phyloP scores from a whole-genome alignment of 345 rosid species.

The Eucalyptus sp. region DNA sequence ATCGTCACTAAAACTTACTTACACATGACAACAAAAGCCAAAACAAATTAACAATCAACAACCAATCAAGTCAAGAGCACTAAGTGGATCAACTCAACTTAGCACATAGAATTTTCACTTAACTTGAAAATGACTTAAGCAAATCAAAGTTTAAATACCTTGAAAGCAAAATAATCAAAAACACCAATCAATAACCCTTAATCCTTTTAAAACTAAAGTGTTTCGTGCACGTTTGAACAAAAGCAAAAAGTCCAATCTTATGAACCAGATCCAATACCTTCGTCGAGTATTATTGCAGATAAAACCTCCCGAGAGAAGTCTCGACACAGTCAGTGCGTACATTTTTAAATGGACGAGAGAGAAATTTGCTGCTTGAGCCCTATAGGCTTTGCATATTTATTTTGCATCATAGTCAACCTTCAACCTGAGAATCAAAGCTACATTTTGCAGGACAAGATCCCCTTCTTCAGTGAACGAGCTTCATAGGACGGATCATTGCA shows the following conservation, averaged over 20 bases:
- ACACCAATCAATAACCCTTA: too few relatives aligned
- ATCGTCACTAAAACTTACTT: too few relatives aligned
- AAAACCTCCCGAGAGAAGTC: not conserved
- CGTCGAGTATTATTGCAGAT: not conserved
- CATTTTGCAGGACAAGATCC: not conserved
- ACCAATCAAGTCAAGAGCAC: too few relatives aligned
- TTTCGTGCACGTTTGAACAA: not conserved
- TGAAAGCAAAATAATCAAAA: too few relatives aligned
- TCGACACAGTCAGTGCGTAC: not conserved
- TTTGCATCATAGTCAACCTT: not conserved
- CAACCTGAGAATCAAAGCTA: not conserved
- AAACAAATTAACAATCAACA: too few relatives aligned
- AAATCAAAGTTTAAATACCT: too few relatives aligned
- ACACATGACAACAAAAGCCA: too few relatives aligned
- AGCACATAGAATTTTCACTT: too few relatives aligned
- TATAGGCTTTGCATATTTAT: not conserved
- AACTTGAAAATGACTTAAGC: too few relatives aligned
- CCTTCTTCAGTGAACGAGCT: slow-evolving; percentile 7
- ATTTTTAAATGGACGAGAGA: not conserved
- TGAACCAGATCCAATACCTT: not conserved
- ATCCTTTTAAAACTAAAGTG: not conserved
- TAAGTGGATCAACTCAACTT: too few relatives aligned
- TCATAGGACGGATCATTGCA: slow-evolving; percentile 78
- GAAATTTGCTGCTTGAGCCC: not conserved
- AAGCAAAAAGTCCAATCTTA: not conserved